Base-by-base conservation (phyloP, 2,329 filamentous ascomycete species). In the Fusarium acutatum region DNA sequence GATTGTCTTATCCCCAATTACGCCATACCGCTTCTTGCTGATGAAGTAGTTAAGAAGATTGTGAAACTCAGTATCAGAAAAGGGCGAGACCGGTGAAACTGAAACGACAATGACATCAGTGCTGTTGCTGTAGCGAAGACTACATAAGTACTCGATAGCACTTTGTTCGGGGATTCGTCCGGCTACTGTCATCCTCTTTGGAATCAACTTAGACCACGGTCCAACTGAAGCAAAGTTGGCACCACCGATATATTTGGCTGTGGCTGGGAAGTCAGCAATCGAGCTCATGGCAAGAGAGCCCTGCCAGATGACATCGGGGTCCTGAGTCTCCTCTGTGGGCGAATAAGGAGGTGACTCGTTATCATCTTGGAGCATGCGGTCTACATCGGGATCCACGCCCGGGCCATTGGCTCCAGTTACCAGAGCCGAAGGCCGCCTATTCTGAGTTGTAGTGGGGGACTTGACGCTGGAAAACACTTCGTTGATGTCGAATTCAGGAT, bases 71-170 rank as follows among this genome's bases (percentile, higher is more conserved):
- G 86, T 82, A 35, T 86, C 85, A 4, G 90, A 89, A 2, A 85
- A 85, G 9, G 91, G 86, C 28, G 92, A 90, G 3, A 91, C 88
- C 3, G 91, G 89, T 24, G 88, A 88, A 38, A 98, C 83, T 49
- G 91, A 90, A 26, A 97, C 89, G 28, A 98, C 93, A 3, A 94
- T 89, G 11, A 99, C 91, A 78, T 98, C 96, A 5, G 94, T 95
- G 57, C 91, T 91, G 59, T 89, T 89, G 79, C 93, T 96, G 81
- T 94, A 97, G 18, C 94, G 91, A 69, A 98, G 86, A 57, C 94
- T 91, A 79, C 94, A 96, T 1, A 99, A 90, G 78, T 99, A 99
- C 69, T 97, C 94, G 64, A 95, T 94, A 17, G 96, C 96, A 73
- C 92, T 93, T 67, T 92, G 88, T 75, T 94, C 91, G 58, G 93